phyloP scores from a whole-genome alignment of 352 stramenopile species.

The Phytopythium delawarense region DNA sequence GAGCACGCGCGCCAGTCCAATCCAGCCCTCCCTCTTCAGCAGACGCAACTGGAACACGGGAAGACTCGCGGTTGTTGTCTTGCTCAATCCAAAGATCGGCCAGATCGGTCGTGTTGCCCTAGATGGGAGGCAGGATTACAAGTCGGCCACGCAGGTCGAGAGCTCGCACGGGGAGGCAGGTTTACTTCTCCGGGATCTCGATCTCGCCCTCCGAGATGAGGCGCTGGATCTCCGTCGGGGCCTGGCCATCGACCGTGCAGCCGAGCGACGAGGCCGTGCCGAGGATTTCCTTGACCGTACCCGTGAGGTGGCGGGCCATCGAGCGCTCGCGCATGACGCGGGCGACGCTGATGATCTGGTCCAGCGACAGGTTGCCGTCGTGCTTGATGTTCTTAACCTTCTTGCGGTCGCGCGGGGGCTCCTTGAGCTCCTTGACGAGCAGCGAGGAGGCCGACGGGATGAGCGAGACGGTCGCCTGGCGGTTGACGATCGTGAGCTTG shows the following conservation, averaged over 20 bases:
- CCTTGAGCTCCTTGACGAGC: conserved; percentile 99
- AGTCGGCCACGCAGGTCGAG: not conserved
- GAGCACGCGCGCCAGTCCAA: conserved; percentile 8
- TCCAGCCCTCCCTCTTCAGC: too few relatives aligned
- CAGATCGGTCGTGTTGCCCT: conserved; percentile 26
- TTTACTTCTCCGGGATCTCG: conserved; percentile 97
- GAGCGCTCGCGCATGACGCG: conserved; percentile 97
- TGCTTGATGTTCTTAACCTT: conserved; percentile 99
- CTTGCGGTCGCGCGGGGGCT: conserved; percentile 98
- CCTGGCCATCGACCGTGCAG: conserved; percentile 99
- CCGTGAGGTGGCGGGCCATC: conserved; percentile 94
- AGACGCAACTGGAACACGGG: conserved; percentile 4
- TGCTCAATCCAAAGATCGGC: conserved; percentile 29
- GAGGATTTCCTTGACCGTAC: conserved; percentile 99
- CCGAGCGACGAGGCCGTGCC: conserved; percentile 98
- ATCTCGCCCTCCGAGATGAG: conserved; percentile 96
- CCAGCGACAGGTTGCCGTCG: conserved; percentile 99
- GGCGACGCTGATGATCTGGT: conserved; percentile 99
- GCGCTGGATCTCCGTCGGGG: conserved; percentile 94
- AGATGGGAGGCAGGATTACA: conserved; percentile 1
- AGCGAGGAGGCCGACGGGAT: conserved; percentile 98
- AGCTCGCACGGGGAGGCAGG: too few relatives aligned
- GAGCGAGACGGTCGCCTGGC: conserved; percentile 95
- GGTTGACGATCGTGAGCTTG: conserved; percentile 99
- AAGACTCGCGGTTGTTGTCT: conserved; percentile 10